These are phyloP conservation scores for Pelargonium nanum DNA, from an alignment of 345 rosid genomes.

Conservation along the genomic window DNA sequence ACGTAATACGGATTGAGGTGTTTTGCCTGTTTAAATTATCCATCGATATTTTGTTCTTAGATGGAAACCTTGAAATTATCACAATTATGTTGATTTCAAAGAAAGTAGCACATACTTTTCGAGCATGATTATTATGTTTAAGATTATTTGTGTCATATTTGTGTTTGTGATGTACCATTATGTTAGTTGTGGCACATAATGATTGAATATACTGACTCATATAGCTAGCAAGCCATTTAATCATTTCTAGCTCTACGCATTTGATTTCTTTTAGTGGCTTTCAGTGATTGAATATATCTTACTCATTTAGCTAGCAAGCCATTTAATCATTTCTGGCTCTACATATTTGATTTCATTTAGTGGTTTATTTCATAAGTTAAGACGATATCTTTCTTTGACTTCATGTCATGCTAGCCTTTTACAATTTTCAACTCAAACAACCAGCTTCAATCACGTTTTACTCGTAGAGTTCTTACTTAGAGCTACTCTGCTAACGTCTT, in stretches of 20 bases:
- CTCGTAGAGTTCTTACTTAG: background rate
- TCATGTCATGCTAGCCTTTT: background rate
- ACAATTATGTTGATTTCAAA: background rate
- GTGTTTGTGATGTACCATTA: background rate
- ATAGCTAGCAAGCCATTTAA: background rate
- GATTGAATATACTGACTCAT: background rate
- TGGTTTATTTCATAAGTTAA: background rate
- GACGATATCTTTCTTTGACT: background rate
- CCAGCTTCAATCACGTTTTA: background rate
- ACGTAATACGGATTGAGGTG: background rate
- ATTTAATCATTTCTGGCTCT: too few species aligned
- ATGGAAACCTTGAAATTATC: too few species aligned
- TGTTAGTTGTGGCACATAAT: background rate
- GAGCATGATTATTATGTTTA: background rate
- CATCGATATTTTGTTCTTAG: background rate
- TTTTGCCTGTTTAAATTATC: background rate
- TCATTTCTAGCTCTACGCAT: background rate
- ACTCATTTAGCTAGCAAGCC: background rate
- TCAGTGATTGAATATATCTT: background rate
- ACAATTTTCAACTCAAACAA: background rate
- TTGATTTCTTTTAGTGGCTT: background rate
- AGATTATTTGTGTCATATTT: background rate
- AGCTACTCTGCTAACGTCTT: background rate
- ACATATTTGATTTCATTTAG: background rate
- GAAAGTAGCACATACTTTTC: background rate